A percentile compares a stretch with the other conserved stretches of the same genome.
Evolutionary conservation across 2,329 filamentous ascomycete genomes (phyloP).

Genomic region (Fusarium sp.): DNA sequence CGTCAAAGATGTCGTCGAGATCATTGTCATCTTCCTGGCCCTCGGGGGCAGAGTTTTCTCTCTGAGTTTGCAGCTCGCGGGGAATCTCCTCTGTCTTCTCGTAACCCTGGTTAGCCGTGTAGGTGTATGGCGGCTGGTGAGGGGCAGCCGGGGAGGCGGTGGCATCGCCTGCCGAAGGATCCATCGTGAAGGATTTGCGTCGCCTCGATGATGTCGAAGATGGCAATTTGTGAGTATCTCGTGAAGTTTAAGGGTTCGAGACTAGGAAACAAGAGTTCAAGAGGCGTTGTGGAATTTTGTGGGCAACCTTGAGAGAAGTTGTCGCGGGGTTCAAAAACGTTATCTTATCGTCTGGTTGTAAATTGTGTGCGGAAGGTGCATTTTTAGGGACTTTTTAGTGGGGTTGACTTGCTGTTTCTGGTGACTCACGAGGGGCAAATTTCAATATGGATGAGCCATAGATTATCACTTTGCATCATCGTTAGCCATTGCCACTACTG

Average conservation of each 20-base stretch:
- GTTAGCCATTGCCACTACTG: background rate
- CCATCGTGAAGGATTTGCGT: constrained; percentile 23
- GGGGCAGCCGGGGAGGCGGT: constrained; percentile 51
- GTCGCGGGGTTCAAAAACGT: constrained; percentile 37
- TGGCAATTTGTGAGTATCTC: constrained; percentile 5
- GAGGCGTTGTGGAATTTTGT: constrained; percentile 36
- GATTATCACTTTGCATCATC: constrained; percentile 10
- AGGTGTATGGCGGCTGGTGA: constrained; percentile 56
- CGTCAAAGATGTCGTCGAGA: constrained; percentile 47
- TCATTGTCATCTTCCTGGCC: constrained; percentile 40
- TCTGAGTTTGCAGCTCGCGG: constrained; percentile 45
- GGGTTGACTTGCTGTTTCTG: constrained; percentile 9
- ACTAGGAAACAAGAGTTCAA: constrained; percentile 4
- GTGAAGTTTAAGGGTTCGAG: background rate
- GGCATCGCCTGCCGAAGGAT: constrained; percentile 23
- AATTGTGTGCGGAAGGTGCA: constrained; percentile 13
- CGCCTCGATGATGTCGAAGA: background rate
- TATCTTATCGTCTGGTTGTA: constrained; percentile 32
- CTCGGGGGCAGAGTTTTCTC: constrained; percentile 36
- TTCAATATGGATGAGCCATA: constrained; percentile 20
- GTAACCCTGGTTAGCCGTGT: constrained; percentile 56
- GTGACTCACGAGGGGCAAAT: constrained; percentile 37
- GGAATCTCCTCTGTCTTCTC: constrained; percentile 49
- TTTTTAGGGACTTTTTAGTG: constrained; percentile 22
- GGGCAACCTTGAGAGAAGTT: constrained; percentile 36